Percentiles rank a stretch among this genome's conserved stretches.
Conservation (phyloP, 306 rosid genomes). For the Vicia faba region DNA sequence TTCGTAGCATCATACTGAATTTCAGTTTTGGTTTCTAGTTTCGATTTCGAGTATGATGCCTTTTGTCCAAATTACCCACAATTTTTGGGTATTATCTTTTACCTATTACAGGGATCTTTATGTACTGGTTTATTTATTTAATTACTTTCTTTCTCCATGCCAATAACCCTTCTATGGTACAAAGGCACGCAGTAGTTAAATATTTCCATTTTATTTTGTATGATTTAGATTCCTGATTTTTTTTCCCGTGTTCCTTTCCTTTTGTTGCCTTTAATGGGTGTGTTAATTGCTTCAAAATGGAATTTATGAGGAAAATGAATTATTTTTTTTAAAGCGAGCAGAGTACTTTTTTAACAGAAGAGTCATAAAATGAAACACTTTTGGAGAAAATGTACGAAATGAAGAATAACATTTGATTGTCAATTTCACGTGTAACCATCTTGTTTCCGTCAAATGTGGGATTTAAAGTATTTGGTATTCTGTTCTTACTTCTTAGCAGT, state of each 20-base stretch:
- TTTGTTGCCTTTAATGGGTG: background rate
- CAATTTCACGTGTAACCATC: too few species aligned
- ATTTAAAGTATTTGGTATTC: too few species aligned
- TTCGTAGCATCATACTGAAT: background rate
- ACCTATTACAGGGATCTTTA: background rate
- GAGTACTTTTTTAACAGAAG: too few species aligned
- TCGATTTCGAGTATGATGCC: background rate
- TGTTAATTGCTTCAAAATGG: background rate
- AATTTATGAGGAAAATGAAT: background rate
- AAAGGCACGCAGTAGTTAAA: background rate
- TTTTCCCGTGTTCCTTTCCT: background rate
- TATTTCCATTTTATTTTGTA: background rate
- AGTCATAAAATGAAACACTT: too few species aligned
- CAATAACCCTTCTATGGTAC: conserved; percentile 21
- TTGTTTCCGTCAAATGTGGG: too few species aligned
- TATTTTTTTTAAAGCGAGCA: too few species aligned
- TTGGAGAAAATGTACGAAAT: too few species aligned
- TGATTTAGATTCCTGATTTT: background rate
- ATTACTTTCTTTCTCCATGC: background rate
- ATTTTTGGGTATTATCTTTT: conserved; percentile 15
- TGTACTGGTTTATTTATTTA: background rate
- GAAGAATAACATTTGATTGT: too few species aligned
- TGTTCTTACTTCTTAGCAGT: too few species aligned
- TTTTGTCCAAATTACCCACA: background rate
- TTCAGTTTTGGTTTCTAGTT: conserved; percentile 11